These are phyloP conservation scores for Podospora tetraspora DNA, from an alignment of 495 filamentous ascomycete species.

Conservation along the genomic window DNA sequence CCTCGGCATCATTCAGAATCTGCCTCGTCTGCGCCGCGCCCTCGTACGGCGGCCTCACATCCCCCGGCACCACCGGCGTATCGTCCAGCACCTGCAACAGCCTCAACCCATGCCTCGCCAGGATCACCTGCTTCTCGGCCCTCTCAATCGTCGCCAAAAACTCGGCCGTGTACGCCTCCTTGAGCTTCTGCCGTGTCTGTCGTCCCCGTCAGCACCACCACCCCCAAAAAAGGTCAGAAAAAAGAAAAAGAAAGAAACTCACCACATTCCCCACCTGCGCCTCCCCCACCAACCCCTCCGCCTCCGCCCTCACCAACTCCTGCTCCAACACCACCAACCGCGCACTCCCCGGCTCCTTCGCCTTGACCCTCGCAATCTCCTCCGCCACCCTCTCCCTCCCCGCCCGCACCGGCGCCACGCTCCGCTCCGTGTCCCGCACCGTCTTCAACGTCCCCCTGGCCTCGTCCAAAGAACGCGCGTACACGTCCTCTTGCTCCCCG, in stretches of 20 bases:
- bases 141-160: slow-evolving; percentile 86
- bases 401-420: slow-evolving; percentile 87
- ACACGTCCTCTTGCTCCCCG: slow-evolving; percentile 84
- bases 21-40: slow-evolving; percentile 62
- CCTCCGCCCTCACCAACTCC: slow-evolving; percentile 91
- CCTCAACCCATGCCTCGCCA: slow-evolving; percentile 81
- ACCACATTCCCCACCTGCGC: slow-evolving; percentile 94
- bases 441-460: slow-evolving; percentile 74
- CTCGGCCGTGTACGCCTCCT: slow-evolving; percentile 85
- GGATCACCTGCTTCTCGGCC: slow-evolving; percentile 90
- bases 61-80: slow-evolving; percentile 81
- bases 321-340: slow-evolving; percentile 81
- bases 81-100: slow-evolving; percentile 88
- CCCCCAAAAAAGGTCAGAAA: no score
- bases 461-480: slow-evolving; percentile 82
- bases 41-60: slow-evolving; percentile 61
- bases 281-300: slow-evolving; percentile 91
- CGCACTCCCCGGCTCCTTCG: slow-evolving; percentile 76
- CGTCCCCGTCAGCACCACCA: not conserved
- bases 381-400: slow-evolving; percentile 78
- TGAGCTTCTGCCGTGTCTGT: slow-evolving; percentile 85
- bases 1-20: slow-evolving; percentile 89
- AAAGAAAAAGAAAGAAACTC: slow-evolving; percentile 22
- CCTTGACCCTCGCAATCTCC: slow-evolving; percentile 83
- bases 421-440: slow-evolving; percentile 85